Conservation (phyloP, 2,329 filamentous ascomycete genomes). For the Talaromyces sp. region DNA sequence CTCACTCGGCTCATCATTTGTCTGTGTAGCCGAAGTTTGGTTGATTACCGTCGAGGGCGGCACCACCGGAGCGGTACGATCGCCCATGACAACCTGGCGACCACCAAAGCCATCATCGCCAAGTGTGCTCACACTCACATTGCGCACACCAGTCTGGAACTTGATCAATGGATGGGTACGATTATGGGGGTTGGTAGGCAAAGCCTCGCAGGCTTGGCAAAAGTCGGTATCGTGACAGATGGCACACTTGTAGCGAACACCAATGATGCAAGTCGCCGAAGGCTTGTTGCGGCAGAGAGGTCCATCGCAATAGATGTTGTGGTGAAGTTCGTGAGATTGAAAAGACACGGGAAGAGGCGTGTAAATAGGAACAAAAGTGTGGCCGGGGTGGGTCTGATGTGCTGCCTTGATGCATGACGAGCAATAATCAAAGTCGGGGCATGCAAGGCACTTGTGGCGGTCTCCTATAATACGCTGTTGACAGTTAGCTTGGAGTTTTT, state of each 20-base stretch:
- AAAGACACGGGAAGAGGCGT: conserved; percentile 53
- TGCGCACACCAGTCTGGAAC: conserved; percentile 87
- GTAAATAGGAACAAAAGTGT: conserved; percentile 86
- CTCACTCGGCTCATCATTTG: neutral
- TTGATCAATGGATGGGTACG: conserved; percentile 95
- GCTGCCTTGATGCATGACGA: conserved; percentile 65
- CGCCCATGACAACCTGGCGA: conserved; percentile 65
- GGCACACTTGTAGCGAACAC: conserved; percentile 92
- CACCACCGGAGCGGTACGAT: conserved; percentile 43
- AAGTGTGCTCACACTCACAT: conserved; percentile 79
- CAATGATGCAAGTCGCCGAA: conserved; percentile 59
- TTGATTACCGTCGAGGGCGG: conserved; percentile 13
- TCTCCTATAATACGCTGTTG: conserved; percentile 70
- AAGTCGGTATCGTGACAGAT: conserved; percentile 94
- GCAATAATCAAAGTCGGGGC: conserved; percentile 98
- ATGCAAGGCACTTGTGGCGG: conserved; percentile 93
- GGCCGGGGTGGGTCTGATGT: conserved; percentile 65
- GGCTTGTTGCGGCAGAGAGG: conserved; percentile 66
- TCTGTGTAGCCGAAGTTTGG: neutral
- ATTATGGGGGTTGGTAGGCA: conserved; percentile 80
- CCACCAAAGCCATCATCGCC: conserved; percentile 68
- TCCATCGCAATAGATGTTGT: conserved; percentile 90
- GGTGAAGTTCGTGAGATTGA: conserved; percentile 55
- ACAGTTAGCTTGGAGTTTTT: neutral
- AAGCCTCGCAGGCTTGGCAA: conserved; percentile 88